Evolutionary conservation across 2,329 filamentous ascomycete genomes (phyloP), one percentile per base, ranked within the genome.

Genomic region (Tolypocladium guangdongense): DNA sequence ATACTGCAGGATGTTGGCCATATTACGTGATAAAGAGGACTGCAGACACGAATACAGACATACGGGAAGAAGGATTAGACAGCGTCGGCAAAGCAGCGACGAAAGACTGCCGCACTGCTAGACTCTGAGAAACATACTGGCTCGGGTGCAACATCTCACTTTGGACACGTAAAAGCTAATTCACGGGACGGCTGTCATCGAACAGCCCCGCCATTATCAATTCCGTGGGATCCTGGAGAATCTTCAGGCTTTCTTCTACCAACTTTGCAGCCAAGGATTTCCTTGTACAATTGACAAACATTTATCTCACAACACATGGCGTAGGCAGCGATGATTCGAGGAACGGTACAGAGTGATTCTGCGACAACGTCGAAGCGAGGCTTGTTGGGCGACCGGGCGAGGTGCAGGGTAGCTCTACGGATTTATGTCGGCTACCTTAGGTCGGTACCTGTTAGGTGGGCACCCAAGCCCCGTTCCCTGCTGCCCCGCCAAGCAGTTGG

Each of bases 401-500:
- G 49, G 49, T 50, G 11, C 11, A 27, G 49, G 49, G 36, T 39
- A 50, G 24, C 36, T 8, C n/a, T 2, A 27, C 49, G 49, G 49
- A 51, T 16, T 39, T 43, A 32, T 27, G n/a, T 51, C 49, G 49
- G 49, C 37, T 30, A n/a, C 3, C 27, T 27, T 6, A n/a, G n/a
- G n/a, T n/a, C n/a, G n/a, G 27, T 27, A 27, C 27, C 6, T 6
- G 27, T 27, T 27, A 27, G 3, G 6, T 27, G 7, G 27, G 35
- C 35, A 32, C 24, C n/a, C 22, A 22, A 32, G 30, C 39, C 39
- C n/a, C 24, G 35, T 24, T 32, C 36, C 32, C 22, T n/a, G n/a
- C 4, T 47, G 52, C 52, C 52, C 52, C 52, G 48, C 52, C 48
- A 54, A 35, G n/a, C 12, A 10, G 11, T 10, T 33, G 20, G 33